A percentile compares a stretch with the other conserved stretches of the same genome.
Conservation (phyloP, 2,329 filamentous ascomycete genomes). For the Cladosporium sp. region DNA sequence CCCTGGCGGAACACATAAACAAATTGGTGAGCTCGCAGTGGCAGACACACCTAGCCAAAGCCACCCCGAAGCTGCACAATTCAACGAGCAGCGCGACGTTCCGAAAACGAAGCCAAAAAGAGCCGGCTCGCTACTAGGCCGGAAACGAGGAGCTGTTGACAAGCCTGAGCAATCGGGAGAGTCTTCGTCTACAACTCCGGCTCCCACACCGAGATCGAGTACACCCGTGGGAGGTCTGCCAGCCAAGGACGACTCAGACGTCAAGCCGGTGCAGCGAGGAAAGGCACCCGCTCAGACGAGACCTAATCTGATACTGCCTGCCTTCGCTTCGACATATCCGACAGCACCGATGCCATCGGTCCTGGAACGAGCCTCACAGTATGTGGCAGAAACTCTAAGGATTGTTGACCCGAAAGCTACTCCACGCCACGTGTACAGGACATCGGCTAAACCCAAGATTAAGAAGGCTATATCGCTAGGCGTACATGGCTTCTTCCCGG, state of each 20-base stretch:
- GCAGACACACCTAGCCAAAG: conserved; percentile 53
- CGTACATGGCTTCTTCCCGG: conserved; percentile 91
- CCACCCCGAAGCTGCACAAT: conserved; percentile 52
- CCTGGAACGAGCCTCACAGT: conserved; percentile 42
- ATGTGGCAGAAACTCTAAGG: conserved; percentile 37
- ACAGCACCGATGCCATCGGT: conserved; percentile 46
- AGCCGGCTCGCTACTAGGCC: conserved; percentile 27
- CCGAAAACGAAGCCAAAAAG: conserved; percentile 21
- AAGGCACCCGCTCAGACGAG: conserved; percentile 33
- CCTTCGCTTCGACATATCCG: conserved; percentile 67
- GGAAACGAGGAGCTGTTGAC: conserved; percentile 26
- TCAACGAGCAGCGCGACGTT: conserved; percentile 43
- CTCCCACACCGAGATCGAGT: background rate
- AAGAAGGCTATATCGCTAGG: conserved; percentile 90
- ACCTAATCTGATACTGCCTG: conserved; percentile 68
- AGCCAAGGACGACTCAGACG: background rate
- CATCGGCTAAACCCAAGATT: conserved; percentile 66
- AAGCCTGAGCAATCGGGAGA: conserved; percentile 22
- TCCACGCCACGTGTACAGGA: conserved; percentile 68
- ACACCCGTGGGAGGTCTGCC: conserved; percentile 4
- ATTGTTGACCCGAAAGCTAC: conserved; percentile 43
- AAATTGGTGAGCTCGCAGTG: conserved; percentile 53
- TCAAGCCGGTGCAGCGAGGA: conserved; percentile 27
- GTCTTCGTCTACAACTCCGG: conserved; percentile 7
- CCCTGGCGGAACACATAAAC: conserved; percentile 59